These are phyloP conservation scores for Singerocomus rubriflavus DNA, from an alignment of 1,284 basidiomycete species.

Conservation along the genomic window DNA sequence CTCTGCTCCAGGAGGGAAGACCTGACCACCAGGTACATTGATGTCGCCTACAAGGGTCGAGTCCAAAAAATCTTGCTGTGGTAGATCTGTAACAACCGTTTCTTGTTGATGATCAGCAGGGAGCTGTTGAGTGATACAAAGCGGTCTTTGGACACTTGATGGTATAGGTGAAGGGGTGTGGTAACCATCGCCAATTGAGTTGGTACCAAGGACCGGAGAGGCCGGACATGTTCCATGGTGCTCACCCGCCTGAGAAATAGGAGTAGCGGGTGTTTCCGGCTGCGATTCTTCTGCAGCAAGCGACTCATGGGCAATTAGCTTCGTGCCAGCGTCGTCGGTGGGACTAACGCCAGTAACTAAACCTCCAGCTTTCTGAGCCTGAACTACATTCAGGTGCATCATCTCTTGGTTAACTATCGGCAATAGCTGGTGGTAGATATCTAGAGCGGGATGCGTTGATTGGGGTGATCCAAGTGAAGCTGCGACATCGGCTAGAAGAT, in stretches of 20 bases:
- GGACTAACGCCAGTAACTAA: not conserved
- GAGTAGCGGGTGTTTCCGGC: not conserved
- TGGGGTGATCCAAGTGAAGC: constrained; percentile 2
- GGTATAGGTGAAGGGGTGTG: constrained; percentile 15
- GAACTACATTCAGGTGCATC: constrained; percentile 14
- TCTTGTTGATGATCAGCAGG: constrained; percentile 2
- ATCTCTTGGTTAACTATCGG: constrained; percentile 30
- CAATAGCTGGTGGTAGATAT: constrained; percentile 27
- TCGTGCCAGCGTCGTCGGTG: not conserved
- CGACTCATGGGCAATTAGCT: not conserved
- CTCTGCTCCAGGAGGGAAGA: constrained; percentile 78
- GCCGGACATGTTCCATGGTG: not conserved
- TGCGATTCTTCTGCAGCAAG: not conserved
- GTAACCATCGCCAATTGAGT: constrained; percentile 19
- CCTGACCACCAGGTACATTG: constrained; percentile 72
- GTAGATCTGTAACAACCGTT: not conserved
- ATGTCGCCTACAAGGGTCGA: constrained; percentile 65
- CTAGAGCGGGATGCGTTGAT: constrained; percentile 4
- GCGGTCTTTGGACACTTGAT: not conserved
- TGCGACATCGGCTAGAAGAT: constrained; percentile 10
- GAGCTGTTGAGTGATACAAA: not conserved
- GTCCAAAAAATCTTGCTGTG: constrained; percentile 31
- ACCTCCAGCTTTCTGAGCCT: not conserved
- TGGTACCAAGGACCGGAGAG: constrained; percentile 7
- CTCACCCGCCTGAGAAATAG: constrained; percentile 4